A percentile compares a stretch with the other conserved stretches of the same genome.
Conservation (phyloP, 169 alveolate species). For the Perkinsus olseni region DNA sequence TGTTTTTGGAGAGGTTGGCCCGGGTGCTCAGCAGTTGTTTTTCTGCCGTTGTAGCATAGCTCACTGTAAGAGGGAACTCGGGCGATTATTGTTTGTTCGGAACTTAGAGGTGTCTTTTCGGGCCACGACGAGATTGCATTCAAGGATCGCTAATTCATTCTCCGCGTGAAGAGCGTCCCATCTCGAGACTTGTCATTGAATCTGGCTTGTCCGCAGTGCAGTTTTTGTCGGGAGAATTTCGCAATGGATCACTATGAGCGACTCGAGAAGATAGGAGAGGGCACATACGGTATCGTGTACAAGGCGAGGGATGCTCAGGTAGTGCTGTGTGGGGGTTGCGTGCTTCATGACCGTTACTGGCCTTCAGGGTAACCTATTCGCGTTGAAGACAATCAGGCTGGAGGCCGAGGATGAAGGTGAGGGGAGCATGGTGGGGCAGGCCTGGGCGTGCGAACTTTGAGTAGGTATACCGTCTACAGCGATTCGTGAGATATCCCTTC, state of each 20-base stretch:
- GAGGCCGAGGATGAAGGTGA: conserved; percentile 96
- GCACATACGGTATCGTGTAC: conserved; percentile 98
- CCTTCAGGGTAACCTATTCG: conserved; percentile 78
- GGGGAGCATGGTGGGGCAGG: conserved; percentile 50
- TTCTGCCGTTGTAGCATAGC: too few relatives aligned
- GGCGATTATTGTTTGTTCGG: neutral
- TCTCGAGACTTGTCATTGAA: too few relatives aligned
- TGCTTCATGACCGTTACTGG: conserved; percentile 54
- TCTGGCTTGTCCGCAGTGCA: too few relatives aligned
- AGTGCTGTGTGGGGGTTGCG: conserved; percentile 51
- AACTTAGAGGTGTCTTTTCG: neutral
- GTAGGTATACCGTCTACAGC: conserved; percentile 79
- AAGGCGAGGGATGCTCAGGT: conserved; percentile 75
- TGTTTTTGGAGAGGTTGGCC: neutral
- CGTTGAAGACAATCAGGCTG: conserved; percentile 92
- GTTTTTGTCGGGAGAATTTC: neutral
- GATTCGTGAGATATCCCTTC: conserved; percentile 90
- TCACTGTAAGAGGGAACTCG: too few relatives aligned
- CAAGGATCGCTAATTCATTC: too few relatives aligned
- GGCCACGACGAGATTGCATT: too few relatives aligned
- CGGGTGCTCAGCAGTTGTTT: too few relatives aligned
- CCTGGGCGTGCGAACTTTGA: conserved; percentile 47
- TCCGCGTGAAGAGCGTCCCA: too few relatives aligned
- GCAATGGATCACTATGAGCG: conserved; percentile 83
- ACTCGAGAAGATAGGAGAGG: conserved; percentile 95